Evolutionary conservation across 495 filamentous ascomycete species (phyloP).

Genomic region (Penicillium soppii): DNA sequence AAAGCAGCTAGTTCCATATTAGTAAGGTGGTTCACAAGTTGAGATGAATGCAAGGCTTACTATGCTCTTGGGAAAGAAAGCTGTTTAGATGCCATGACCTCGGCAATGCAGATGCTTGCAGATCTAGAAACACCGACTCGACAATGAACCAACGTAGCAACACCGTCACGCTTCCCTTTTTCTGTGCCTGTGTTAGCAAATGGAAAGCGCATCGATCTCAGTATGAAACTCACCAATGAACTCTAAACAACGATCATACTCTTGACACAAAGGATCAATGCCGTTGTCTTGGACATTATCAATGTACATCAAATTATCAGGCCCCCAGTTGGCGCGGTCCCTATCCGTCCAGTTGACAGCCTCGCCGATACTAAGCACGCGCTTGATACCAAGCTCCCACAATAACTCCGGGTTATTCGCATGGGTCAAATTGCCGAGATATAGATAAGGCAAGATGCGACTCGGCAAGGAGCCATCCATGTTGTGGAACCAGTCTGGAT

Average conservation of each 20-base stretch:
- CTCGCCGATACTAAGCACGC: conserved; percentile 94
- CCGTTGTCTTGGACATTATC: conserved; percentile 93
- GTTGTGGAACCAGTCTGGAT: conserved; percentile 76
- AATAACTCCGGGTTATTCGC: conserved; percentile 90
- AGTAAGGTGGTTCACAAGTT: neutral
- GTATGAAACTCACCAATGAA: conserved; percentile 75
- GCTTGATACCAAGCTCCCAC: conserved; percentile 73
- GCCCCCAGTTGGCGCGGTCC: conserved; percentile 65
- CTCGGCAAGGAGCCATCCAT: conserved; percentile 92
- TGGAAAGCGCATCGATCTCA: neutral
- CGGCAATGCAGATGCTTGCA: conserved; percentile 96
- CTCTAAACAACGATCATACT: conserved; percentile 82
- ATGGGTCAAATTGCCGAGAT: conserved; percentile 87
- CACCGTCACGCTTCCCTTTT: conserved; percentile 67
- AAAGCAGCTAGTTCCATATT: conserved; percentile 61
- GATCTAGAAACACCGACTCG: conserved; percentile 92
- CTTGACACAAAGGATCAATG: conserved; percentile 83
- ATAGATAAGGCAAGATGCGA: conserved; percentile 89
- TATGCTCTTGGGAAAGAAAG: conserved; percentile 92
- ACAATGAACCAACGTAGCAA: conserved; percentile 93
- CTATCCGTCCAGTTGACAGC: conserved; percentile 73
- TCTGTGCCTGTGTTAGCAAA: conserved; percentile 46
- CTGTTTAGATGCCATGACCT: conserved; percentile 80
- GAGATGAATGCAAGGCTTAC: conserved; percentile 39
- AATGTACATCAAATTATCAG: conserved; percentile 73